Percentiles rank a stretch among this genome's conserved stretches.
Evolutionary conservation across 1,284 basidiomycete genomes (phyloP).

Genomic region (Neotropicomus parvogracilis): DNA sequence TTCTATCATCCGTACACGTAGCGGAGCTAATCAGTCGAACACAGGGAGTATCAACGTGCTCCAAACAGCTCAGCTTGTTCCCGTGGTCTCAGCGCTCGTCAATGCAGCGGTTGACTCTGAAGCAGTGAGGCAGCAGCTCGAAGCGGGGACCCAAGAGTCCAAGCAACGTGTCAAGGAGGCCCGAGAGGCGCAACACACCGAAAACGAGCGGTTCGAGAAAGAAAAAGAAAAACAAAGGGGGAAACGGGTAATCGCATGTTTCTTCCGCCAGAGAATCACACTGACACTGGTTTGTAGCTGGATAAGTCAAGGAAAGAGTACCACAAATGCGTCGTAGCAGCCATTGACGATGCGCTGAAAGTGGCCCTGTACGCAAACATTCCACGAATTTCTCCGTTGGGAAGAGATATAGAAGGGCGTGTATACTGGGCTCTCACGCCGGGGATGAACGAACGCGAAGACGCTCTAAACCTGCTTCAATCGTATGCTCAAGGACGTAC

Average conservation of each 20-base stretch:
- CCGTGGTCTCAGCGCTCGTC: constrained; percentile 57
- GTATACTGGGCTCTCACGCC: constrained; percentile 54
- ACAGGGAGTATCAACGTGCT: constrained; percentile 42
- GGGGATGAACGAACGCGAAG: constrained; percentile 43
- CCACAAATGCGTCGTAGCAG: constrained; percentile 21
- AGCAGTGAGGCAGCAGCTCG: constrained; percentile 54
- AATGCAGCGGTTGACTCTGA: constrained; percentile 46
- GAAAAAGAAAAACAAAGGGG: constrained; percentile 34
- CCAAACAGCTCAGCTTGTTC: constrained; percentile 60
- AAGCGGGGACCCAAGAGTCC: constrained; percentile 48
- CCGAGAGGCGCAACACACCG: constrained; percentile 44
- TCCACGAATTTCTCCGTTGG: constrained; percentile 46
- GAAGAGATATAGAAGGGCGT: constrained; percentile 50
- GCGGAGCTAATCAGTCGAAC: constrained; percentile 35
- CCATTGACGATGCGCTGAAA: constrained; percentile 28
- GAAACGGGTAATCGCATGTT: constrained; percentile 35
- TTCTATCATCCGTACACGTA: constrained; percentile 29
- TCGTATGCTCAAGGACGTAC: constrained; percentile 29
- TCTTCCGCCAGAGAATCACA: neutral
- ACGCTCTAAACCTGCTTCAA: constrained; percentile 43
- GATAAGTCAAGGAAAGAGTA: constrained; percentile 24
- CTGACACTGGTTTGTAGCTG: constrained; percentile 16
- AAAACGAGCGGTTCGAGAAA: constrained; percentile 47
- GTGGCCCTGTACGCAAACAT: constrained; percentile 37
- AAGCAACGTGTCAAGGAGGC: constrained; percentile 51